Percentiles rank a stretch among this genome's conserved stretches.
phyloP scores from a whole-genome alignment of 2,329 filamentous ascomycete genomes.

The Penicillium occitanis region DNA sequence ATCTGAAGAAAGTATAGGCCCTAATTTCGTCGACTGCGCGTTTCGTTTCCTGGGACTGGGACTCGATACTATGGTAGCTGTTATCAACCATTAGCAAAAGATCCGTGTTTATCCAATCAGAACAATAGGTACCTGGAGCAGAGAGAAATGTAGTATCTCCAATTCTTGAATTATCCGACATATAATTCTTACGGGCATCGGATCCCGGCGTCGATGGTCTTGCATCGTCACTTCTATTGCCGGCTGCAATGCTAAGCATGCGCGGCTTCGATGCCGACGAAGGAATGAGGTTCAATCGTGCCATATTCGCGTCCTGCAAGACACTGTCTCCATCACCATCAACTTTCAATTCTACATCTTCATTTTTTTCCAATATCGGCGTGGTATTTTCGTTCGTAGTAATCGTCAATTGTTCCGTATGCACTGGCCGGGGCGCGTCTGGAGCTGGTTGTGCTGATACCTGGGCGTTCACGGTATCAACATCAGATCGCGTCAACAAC shows the following conservation, averaged over 20 bases:
- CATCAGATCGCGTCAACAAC: slow-evolving; percentile 26
- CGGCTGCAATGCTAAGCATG: slow-evolving; percentile 35
- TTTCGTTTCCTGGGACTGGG: slow-evolving; percentile 17
- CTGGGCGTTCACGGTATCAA: slow-evolving; percentile 10
- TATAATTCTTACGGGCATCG: slow-evolving; percentile 19
- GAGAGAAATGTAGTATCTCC: slow-evolving; percentile 16
- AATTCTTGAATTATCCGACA: slow-evolving; percentile 19
- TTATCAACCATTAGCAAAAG: slow-evolving; percentile 1
- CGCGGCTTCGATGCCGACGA: slow-evolving; percentile 42
- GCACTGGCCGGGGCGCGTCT: neutral
- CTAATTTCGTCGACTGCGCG: slow-evolving; percentile 5
- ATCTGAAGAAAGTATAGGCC: slow-evolving; percentile 7
- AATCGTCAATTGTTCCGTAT: neutral
- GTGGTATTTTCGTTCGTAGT: neutral
- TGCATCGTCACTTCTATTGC: slow-evolving; percentile 25
- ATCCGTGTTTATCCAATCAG: neutral
- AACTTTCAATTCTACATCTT: slow-evolving; percentile 24
- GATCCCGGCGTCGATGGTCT: slow-evolving; percentile 28
- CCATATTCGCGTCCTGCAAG: slow-evolving; percentile 40
- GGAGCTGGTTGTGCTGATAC: neutral
- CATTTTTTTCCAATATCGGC: neutral
- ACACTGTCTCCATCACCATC: slow-evolving; percentile 30
- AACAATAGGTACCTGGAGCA: slow-evolving; percentile 30
- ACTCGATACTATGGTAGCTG: neutral
- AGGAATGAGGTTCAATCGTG: slow-evolving; percentile 45